A percentile compares a stretch with the other conserved stretches of the same genome.
These are phyloP conservation scores for Melampsora abietis-canadensis DNA, from an alignment of 1,284 basidiomycete genomes.

Conservation along the genomic window DNA sequence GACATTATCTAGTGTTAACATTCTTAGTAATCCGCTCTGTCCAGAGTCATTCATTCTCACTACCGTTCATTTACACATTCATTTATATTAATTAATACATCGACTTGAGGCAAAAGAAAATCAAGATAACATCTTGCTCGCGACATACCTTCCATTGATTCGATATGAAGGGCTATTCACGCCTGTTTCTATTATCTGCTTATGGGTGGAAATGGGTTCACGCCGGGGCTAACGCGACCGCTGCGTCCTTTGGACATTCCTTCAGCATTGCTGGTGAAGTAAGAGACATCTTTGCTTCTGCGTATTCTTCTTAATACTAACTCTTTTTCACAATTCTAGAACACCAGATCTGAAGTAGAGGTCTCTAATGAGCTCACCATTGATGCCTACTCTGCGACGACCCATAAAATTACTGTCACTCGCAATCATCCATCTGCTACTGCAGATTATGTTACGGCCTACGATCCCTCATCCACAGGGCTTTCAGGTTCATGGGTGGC, in stretches of 20 bases:
- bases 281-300: neutral
- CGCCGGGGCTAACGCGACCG: neutral
- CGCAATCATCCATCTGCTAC: constrained; percentile 17
- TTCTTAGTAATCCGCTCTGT: neutral
- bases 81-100: neutral
- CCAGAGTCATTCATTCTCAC: neutral
- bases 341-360: neutral
- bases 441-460: constrained; percentile 28
- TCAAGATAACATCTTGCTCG: neutral
- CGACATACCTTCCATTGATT: neutral
- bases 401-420: neutral
- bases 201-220: neutral
- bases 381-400: constrained; percentile 1
- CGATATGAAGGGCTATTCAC: neutral
- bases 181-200: neutral
- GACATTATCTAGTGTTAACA: neutral
- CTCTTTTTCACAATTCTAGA: neutral
- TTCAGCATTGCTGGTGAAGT: constrained; percentile 2
- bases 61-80: neutral
- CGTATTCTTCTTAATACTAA: neutral
- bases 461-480: constrained; percentile 12
- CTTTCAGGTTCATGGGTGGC: constrained; percentile 23
- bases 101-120: neutral
- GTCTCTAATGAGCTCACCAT: constrained; percentile 1
- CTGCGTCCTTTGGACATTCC: neutral